Conservation (phyloP, 805 yeast species). For the Yueomyces sinensis region DNA sequence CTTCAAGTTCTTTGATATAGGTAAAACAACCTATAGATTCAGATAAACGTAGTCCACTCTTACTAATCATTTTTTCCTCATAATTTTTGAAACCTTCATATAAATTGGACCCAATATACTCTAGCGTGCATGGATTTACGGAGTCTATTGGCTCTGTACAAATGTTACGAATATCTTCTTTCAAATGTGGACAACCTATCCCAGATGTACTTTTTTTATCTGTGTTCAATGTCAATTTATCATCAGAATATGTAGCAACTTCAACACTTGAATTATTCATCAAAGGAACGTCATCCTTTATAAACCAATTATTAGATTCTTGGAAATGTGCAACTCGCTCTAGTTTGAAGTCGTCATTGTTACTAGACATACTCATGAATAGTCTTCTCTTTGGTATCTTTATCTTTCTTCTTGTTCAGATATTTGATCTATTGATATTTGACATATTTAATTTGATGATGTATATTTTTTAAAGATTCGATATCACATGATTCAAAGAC, state of each 20-base stretch:
- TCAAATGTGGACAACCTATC: conserved; percentile 3
- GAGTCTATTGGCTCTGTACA: conserved; percentile 1
- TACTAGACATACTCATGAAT: too few species aligned
- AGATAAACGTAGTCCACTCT: too few species aligned
- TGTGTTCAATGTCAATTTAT: background rate
- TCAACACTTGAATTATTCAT: background rate
- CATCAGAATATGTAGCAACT: background rate
- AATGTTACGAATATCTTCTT: conserved; percentile 4
- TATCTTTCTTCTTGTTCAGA: too few species aligned
- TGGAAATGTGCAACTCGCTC: too few species aligned
- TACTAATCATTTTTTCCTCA: conserved; percentile 7
- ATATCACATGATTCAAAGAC: too few species aligned
- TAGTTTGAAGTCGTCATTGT: too few species aligned
- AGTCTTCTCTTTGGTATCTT: too few species aligned
- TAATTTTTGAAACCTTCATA: conserved; percentile 9
- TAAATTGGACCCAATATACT: conserved; percentile 14
- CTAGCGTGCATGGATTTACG: conserved; percentile 3
- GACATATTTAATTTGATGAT: too few species aligned
- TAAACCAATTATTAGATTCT: too few species aligned
- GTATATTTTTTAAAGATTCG: too few species aligned
- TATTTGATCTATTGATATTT: too few species aligned
- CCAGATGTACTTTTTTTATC: background rate
- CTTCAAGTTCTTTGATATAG: conserved; percentile 7
- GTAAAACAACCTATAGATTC: conserved; percentile 10
- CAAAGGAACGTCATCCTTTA: too few species aligned